These are phyloP conservation scores for Penicillium samsonianum DNA, from an alignment of 495 filamentous ascomycete genomes.

Conservation along the genomic window DNA sequence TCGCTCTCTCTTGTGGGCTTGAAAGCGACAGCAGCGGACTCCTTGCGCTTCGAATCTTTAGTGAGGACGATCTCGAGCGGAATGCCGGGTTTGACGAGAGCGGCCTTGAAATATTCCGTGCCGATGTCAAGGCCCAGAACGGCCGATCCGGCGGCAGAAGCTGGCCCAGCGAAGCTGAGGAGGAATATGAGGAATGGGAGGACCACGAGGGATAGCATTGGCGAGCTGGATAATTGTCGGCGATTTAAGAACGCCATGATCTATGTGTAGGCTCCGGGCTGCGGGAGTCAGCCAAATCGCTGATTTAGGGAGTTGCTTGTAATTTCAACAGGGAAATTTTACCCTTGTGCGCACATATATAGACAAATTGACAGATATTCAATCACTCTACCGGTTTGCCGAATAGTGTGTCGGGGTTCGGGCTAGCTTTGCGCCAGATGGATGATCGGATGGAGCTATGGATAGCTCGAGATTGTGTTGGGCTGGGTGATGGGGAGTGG, in stretches of 20 bases:
- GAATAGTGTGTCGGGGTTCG: conserved; percentile 16
- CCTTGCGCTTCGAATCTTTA: conserved; percentile 98
- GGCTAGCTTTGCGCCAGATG: conserved; percentile 24
- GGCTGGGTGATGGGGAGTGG: conserved; percentile 4
- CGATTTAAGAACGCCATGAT: conserved; percentile 55
- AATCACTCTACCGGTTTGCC: conserved; percentile 19
- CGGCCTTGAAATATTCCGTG: conserved; percentile 96
- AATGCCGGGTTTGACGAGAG: conserved; percentile 95
- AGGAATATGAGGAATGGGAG: conserved; percentile 55
- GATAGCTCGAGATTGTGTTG: conserved; percentile 14
- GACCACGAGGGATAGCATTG: conserved; percentile 40
- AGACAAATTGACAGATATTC: conserved; percentile 2
- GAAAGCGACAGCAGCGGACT: conserved; percentile 87
- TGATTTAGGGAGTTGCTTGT: not conserved
- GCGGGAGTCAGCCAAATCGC: conserved; percentile 16
- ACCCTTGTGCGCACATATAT: conserved; percentile 16
- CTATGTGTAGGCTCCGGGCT: conserved; percentile 35
- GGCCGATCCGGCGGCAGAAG: conserved; percentile 62
- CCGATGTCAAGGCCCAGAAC: conserved; percentile 94
- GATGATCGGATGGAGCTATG: conserved; percentile 17
- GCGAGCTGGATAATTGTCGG: conserved; percentile 42
- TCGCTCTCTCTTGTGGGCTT: conserved; percentile 69
- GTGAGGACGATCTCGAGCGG: conserved; percentile 97
- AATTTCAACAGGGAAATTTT: not conserved
- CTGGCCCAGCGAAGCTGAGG: conserved; percentile 58